Evolutionary conservation across 2,329 filamentous ascomycete genomes (phyloP).

Genomic region (Xylariaceae sp.): DNA sequence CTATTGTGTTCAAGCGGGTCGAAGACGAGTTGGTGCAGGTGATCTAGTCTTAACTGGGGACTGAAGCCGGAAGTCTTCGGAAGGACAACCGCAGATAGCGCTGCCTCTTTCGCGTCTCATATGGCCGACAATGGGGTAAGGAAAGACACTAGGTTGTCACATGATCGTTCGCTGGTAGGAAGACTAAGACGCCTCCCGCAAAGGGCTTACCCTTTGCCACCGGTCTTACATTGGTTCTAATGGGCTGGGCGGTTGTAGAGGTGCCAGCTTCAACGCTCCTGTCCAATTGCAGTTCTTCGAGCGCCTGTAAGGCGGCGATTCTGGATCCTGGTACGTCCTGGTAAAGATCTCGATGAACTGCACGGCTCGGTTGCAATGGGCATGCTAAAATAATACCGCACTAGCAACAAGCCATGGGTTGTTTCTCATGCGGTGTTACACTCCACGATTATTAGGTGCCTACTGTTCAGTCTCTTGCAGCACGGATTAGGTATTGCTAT

Average conservation of each 20-base stretch:
- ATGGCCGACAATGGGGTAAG: not conserved
- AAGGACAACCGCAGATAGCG: conserved; percentile 17
- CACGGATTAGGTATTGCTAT: conserved; percentile 2
- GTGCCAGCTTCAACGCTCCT: conserved; percentile 4
- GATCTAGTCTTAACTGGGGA: conserved; percentile 5
- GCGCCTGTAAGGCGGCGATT: conserved; percentile 2
- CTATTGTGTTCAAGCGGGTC: conserved; percentile 12
- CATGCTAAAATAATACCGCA: conserved; percentile 2
- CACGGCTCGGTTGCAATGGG: conserved; percentile 11
- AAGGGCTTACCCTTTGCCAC: not conserved
- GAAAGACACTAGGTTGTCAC: not conserved
- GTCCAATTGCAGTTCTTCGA: not conserved
- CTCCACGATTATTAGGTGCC: conserved; percentile 3
- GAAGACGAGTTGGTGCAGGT: conserved; percentile 8
- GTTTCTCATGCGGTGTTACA: conserved; percentile 13
- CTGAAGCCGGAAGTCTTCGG: not conserved
- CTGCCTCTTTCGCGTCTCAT: not conserved
- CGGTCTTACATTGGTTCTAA: not conserved
- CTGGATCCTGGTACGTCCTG: conserved; percentile 9
- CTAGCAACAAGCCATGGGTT: not conserved
- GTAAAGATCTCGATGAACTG: conserved; percentile 8
- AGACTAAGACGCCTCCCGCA: not conserved
- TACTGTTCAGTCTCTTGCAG: conserved; percentile 13
- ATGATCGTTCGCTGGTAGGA: not conserved
- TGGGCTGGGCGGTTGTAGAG: not conserved